Base-by-base conservation (phyloP, 768 basidiomycete species). In the Rhizopogon vesiculosus region DNA sequence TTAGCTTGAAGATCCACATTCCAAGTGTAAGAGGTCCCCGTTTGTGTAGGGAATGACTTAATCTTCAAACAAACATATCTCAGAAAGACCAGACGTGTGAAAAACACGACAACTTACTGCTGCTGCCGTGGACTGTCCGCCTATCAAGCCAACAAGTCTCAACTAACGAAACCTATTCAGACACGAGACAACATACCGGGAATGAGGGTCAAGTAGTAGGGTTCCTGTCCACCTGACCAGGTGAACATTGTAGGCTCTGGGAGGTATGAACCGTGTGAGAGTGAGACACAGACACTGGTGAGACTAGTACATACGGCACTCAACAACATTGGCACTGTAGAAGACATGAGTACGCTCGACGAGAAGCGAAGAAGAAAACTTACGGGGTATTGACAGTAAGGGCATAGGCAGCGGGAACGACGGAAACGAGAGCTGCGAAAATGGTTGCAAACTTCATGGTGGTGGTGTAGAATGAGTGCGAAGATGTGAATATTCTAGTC, bases 361-460 rank as follows among this genome's bases (percentile, higher is more conserved):
- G 9, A 5, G 4, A 29, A 18, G 41, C 3, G 4, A 25, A 25
- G 3, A 15, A 55, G 16, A 49, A 58, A 41, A 78, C 86, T 59
- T 64, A 89, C 87, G 86, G 83, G 1, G 86, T 86, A 68, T 89
- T 82, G 64, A 90, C 72, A n/a, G 76, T 82, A 64, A 86, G 62
- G 49, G 59, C 79, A 59, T 72, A 51, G 49, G 61, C 78, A 67
- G 68, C 76, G 42, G 73, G 67, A 10, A 68, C 48, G 18, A 62
- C 48, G 46, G 69, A 64, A 31, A 68, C 58, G 44, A 76, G 54
- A 40, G 70, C 68, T 29, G 66, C 45, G 41, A 64, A 43, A 56
- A 73, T 46, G 22, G 68, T 56, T 49, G 72, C 50, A 44, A 64
- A 63, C 61, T 74, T 77, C 76, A 78, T 78, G 48, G 56, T 66